Percentiles rank a stretch among this genome's conserved stretches.
Conservation (phyloP, 306 rosid genomes). For the Argentina anserina region DNA sequence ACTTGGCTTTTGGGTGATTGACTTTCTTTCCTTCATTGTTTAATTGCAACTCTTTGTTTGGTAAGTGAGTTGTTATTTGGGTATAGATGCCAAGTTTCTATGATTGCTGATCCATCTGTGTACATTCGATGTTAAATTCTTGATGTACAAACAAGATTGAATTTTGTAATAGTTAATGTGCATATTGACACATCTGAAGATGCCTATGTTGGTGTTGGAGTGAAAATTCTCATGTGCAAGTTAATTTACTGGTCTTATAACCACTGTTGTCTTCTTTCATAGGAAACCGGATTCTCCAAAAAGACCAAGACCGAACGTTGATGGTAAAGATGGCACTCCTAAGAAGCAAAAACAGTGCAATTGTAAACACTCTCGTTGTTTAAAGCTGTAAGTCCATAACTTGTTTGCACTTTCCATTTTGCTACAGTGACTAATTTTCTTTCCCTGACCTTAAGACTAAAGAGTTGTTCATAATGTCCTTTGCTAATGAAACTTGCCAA, state of each 20-base stretch:
- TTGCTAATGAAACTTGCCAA: background rate
- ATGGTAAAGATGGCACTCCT: conserved; percentile 76
- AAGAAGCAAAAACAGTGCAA: conserved; percentile 98
- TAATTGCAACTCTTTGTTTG: background rate
- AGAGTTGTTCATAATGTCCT: background rate
- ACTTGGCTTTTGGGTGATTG: background rate
- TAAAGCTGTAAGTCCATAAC: conserved; percentile 75
- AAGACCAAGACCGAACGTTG: conserved; percentile 66
- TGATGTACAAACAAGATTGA: conserved; percentile 17
- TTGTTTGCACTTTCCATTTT: conserved; percentile 14
- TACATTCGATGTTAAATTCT: conserved; percentile 18
- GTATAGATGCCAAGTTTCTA: background rate
- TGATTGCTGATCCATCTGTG: conserved; percentile 10
- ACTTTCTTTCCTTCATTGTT: conserved; percentile 15
- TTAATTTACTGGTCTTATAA: conserved; percentile 18
- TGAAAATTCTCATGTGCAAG: conserved; percentile 20
- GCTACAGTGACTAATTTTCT: background rate
- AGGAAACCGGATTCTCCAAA: conserved; percentile 95
- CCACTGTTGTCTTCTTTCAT: conserved; percentile 26
- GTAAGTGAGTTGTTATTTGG: conserved; percentile 4
- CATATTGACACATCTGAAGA: conserved; percentile 7
- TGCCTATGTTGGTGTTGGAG: conserved; percentile 8
- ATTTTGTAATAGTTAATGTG: conserved; percentile 10
- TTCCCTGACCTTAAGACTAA: background rate
- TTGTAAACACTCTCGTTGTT: conserved; percentile 92